These are phyloP conservation scores for Trametes elegans DNA, from an alignment of 768 basidiomycete species.

Conservation along the genomic window DNA sequence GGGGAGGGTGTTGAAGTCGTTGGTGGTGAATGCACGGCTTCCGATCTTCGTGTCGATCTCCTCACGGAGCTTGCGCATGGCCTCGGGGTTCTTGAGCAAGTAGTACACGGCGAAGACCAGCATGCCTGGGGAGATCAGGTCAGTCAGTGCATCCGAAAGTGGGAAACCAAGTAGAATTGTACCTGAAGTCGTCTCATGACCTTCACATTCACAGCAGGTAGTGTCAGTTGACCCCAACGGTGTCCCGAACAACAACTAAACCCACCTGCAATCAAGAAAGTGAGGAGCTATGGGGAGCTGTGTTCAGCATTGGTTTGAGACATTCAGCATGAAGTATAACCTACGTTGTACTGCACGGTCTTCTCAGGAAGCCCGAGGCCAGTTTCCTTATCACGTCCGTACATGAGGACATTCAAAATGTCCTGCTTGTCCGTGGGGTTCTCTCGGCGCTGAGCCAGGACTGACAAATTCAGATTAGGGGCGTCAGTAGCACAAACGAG, in stretches of 20 bases:
- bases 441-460: slow-evolving; percentile 37
- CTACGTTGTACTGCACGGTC: slow-evolving; percentile 41
- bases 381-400: slow-evolving; percentile 42
- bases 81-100: slow-evolving; percentile 42
- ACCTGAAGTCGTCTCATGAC: slow-evolving; percentile 41
- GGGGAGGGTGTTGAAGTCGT: slow-evolving; percentile 40
- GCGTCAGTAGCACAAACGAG: background rate
- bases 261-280: slow-evolving; percentile 49
- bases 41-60: slow-evolving; percentile 48
- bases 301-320: background rate
- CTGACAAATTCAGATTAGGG: slow-evolving; percentile 17
- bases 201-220: too few relatives aligned
- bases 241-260: background rate
- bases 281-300: slow-evolving; percentile 34
- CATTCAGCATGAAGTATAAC: background rate
- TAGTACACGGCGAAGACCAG: slow-evolving; percentile 43
- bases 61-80: slow-evolving; percentile 41
- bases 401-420: slow-evolving; percentile 43
- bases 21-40: slow-evolving; percentile 34
- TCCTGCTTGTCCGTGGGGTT: slow-evolving; percentile 41
- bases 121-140: slow-evolving; percentile 24
- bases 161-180: background rate
- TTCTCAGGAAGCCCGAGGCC: slow-evolving; percentile 40
- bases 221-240: background rate
- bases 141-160: background rate